Conservation (phyloP, 768 basidiomycete species). For the Leucogyrophana mollusca region DNA sequence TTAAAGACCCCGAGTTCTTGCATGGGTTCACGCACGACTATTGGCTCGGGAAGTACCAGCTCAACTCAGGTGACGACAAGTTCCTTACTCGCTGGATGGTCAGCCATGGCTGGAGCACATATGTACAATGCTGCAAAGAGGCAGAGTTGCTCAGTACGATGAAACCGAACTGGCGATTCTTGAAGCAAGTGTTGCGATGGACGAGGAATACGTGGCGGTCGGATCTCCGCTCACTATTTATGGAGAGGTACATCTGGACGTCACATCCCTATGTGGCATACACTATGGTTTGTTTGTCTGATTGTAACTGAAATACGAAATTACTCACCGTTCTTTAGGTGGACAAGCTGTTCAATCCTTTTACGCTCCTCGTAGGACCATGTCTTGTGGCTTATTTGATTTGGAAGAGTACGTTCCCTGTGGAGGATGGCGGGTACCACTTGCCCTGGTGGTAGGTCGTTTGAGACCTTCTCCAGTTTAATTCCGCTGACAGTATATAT, state of each 20-base stretch:
- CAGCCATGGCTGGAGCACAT: slow-evolving; percentile 93
- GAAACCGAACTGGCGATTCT: slow-evolving; percentile 96
- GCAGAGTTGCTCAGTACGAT: slow-evolving; percentile 88
- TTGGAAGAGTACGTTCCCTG: slow-evolving; percentile 73
- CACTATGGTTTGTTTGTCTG: slow-evolving; percentile 75
- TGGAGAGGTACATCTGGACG: slow-evolving; percentile 86
- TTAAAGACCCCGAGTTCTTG: slow-evolving; percentile 92
- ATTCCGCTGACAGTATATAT: slow-evolving; percentile 1
- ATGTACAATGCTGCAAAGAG: slow-evolving; percentile 84
- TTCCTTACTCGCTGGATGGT: slow-evolving; percentile 97
- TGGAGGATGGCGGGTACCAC: slow-evolving; percentile 72
- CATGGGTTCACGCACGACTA: slow-evolving; percentile 93
- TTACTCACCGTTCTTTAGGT: slow-evolving; percentile 49
- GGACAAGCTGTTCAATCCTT: slow-evolving; percentile 82
- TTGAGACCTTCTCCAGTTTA: background rate
- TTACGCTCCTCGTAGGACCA: slow-evolving; percentile 85
- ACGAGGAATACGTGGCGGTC: slow-evolving; percentile 94
- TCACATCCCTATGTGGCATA: slow-evolving; percentile 71
- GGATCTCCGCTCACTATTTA: slow-evolving; percentile 86
- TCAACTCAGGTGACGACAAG: slow-evolving; percentile 93
- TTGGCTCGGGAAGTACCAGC: slow-evolving; percentile 92
- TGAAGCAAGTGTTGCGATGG: slow-evolving; percentile 93
- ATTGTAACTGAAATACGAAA: slow-evolving; percentile 40
- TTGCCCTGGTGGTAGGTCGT: slow-evolving; percentile 73
- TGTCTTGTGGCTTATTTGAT: slow-evolving; percentile 73